Evolutionary conservation across 2,329 filamentous ascomycete genomes (phyloP), one percentile per base, ranked within the genome.

Genomic region (Neurospora sp.): DNA sequence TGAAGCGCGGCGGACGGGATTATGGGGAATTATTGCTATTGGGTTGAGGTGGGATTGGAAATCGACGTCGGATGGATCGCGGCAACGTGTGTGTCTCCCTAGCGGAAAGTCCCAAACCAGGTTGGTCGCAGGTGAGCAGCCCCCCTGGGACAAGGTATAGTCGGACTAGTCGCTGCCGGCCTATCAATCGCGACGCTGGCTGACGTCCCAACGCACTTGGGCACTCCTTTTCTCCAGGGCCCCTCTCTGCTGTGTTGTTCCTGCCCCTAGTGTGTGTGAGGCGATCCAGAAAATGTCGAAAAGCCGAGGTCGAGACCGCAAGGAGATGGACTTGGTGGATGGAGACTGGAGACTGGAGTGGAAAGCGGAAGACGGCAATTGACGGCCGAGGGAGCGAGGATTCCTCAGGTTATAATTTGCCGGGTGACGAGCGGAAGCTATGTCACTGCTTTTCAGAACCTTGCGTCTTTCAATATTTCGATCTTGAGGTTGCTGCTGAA

Each of bases 311-410:
- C 39, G 36, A 69, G 66, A 38, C 40, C 69, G 67, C 67, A 23
- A 62, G 40, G n/a, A 40, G 57, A 66, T 68, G 67, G 67, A 68
- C 68, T 66, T 57, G 67, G 40, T 67, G 57, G 46, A 68, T 66
- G 66, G 46, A 68, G 67, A 70, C 67, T 62, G 66, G 33, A 40
- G 39, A 23, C n/a, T 23, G 41, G 66, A 8, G 46, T 28, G 46
- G 52, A 62, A 62, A 36, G 52, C 28, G 52, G 23, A 62, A 62
- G 52, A 62, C 67, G 41, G 67, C 43, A 68, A 66, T 57, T 57
- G 46, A 23, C 23, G 46, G 46, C 46, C 46, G 46, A 57, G 46
- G 23, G 23, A 57, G 6, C 12, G 46, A 33, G 46, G 15, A 36
- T 62, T 62, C 52, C 52, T 62, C 52, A 36, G 28, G 15, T 33